Evolutionary conservation across 1,284 basidiomycete genomes (phyloP).

Genomic region (Rhodofomes roseus): DNA sequence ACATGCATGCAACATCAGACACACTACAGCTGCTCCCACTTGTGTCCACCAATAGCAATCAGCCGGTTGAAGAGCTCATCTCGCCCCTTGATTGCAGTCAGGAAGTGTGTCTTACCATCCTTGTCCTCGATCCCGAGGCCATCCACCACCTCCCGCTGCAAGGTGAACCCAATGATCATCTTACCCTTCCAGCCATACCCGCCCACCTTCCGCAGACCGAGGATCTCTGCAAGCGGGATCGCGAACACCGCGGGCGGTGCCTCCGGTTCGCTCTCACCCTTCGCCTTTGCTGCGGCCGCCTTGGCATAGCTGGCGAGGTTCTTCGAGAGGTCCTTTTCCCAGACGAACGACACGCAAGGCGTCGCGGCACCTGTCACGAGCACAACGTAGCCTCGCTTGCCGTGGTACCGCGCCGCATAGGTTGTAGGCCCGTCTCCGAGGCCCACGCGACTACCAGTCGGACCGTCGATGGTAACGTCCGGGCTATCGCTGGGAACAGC

Average conservation of each 20-base stretch:
- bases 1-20: too few species aligned
- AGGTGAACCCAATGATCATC: conserved; percentile 57
- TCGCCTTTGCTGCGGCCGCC: conserved; percentile 8
- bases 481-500: conserved; percentile 13
- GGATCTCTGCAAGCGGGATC: conserved; percentile 21
- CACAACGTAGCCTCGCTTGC: conserved; percentile 23
- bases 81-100: conserved; percentile 40
- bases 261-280: conserved; percentile 7
- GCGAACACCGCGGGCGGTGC: conserved; percentile 22
- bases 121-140: conserved; percentile 45
- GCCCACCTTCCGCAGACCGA: conserved; percentile 25
- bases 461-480: not conserved
- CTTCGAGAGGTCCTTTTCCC: conserved; percentile 17
- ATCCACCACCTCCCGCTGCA: conserved; percentile 51
- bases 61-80: conserved; percentile 35
- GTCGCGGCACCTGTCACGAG: conserved; percentile 26
- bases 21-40: conserved; percentile 23
- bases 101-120: conserved; percentile 43
- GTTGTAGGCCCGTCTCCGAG: conserved; percentile 26
- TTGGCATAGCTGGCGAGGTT: conserved; percentile 11
- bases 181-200: conserved; percentile 44
- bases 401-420: conserved; percentile 23
- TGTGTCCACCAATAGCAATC: conserved; percentile 22
- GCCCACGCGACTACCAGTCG: conserved; percentile 9
- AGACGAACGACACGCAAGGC: conserved; percentile 25